Evolutionary conservation across 1,284 basidiomycete genomes (phyloP).

Genomic region (Microbotryum scabiosae): DNA sequence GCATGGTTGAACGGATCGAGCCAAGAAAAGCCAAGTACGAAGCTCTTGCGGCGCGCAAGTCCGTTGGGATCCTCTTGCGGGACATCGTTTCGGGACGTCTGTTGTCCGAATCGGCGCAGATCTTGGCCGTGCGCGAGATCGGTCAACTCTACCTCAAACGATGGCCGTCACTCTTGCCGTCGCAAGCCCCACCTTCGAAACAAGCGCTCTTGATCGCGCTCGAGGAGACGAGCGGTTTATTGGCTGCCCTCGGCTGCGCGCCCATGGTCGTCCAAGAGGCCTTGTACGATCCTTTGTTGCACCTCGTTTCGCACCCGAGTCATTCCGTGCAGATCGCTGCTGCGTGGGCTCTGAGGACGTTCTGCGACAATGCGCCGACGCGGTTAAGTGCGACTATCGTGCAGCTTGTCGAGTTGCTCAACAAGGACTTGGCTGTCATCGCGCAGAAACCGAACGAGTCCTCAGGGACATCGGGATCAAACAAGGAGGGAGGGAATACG

Average conservation of each 20-base stretch:
- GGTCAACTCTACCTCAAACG: constrained; percentile 71
- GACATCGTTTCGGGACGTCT: constrained; percentile 80
- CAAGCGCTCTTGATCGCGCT: constrained; percentile 67
- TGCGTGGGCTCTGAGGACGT: constrained; percentile 77
- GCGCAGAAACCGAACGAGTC: constrained; percentile 11
- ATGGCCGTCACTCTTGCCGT: constrained; percentile 88
- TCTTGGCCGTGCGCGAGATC: constrained; percentile 78
- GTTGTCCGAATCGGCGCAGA: constrained; percentile 86
- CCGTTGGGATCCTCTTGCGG: constrained; percentile 67
- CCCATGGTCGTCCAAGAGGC: constrained; percentile 83
- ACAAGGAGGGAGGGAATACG: constrained; percentile 37
- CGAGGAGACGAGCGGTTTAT: constrained; percentile 71
- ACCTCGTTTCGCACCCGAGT: constrained; percentile 76
- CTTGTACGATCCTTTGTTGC: constrained; percentile 73
- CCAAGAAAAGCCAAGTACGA: constrained; percentile 55
- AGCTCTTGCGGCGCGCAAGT: constrained; percentile 58
- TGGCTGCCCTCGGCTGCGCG: constrained; percentile 85
- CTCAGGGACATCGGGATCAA: constrained; percentile 5
- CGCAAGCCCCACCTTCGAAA: constrained; percentile 62
- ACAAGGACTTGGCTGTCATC: constrained; percentile 60
- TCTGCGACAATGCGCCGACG: constrained; percentile 79
- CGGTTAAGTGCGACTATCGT: constrained; percentile 71
- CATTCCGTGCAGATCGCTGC: constrained; percentile 78
- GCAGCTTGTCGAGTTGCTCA: constrained; percentile 63
- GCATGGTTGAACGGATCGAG: constrained; percentile 21